Conservation (phyloP, 140 eudicot species). For the Erigeron philadelphicus region DNA sequence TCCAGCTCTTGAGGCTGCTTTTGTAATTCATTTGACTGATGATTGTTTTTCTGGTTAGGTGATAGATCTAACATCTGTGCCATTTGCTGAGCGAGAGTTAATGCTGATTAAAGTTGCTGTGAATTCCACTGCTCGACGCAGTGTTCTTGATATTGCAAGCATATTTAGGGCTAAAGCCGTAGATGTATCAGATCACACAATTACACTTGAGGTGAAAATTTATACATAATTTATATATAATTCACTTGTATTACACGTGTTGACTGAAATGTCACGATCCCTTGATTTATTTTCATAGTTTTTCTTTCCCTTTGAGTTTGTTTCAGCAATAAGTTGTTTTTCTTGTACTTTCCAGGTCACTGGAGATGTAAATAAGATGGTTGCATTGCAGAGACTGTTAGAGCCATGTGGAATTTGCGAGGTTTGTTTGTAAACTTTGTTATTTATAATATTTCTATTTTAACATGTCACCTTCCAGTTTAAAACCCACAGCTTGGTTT, state of each 20-base stretch:
- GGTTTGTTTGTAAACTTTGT: slow-evolving; percentile 36
- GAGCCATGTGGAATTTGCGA: slow-evolving; percentile 98
- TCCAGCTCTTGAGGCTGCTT: not conserved
- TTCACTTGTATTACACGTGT: not conserved
- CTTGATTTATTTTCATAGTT: not conserved
- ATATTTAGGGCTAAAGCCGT: slow-evolving; percentile 96
- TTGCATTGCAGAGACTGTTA: slow-evolving; percentile 87
- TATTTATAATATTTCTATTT: not conserved
- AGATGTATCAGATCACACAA: slow-evolving; percentile 96
- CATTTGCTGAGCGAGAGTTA: slow-evolving; percentile 94
- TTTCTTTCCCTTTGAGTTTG: not conserved
- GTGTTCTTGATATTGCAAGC: slow-evolving; percentile 95
- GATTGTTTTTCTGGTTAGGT: slow-evolving; percentile 45
- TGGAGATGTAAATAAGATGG: slow-evolving; percentile 84
- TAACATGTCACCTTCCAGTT: not conserved
- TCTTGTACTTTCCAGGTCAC: slow-evolving; percentile 55
- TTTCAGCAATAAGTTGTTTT: slow-evolving; percentile 14
- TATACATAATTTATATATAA: not conserved
- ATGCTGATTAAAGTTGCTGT: slow-evolving; percentile 95
- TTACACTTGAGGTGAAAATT: slow-evolving; percentile 89
- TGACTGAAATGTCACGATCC: not conserved
- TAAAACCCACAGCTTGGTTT: not conserved
- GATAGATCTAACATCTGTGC: slow-evolving; percentile 68
- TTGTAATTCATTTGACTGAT: no score
- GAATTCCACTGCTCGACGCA: slow-evolving; percentile 84